Base-by-base conservation (phyloP, 768 basidiomycete genomes). In the Sutorius australiensis region DNA sequence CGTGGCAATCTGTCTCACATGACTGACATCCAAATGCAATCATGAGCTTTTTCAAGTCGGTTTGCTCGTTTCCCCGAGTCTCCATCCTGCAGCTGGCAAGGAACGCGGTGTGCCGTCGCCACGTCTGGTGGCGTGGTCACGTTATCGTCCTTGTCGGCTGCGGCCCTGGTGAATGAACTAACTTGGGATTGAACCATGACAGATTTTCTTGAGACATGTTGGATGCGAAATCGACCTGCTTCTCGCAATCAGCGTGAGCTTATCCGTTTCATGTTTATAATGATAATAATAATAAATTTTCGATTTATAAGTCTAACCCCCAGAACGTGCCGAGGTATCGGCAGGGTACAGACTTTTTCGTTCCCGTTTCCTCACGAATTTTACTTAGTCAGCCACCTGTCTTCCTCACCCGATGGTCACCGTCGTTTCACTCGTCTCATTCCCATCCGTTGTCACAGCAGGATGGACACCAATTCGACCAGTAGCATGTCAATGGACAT, bases 401-500 rank as follows among this genome's bases (percentile, higher is more conserved):
- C 9, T 30, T 39, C n/a, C 16, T 32, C 3, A 19, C 16, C n/a
- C 2, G 24, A 24, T 37, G 12, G 6, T 33, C 28, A 12, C 36
- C 5, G 28, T 27, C 30, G 2, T 30, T 21, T 39, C n/a, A 11
- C 11, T 24, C 34, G 37, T 6, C 42, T 19, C 14, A 13, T 21
- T 24, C 3, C 14, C 33, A 33, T 13, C 19, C 19, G 17, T 19
- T 21, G 21, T 56, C n/a, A 19, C 31, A 8, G 5, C 39, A 10
- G 17, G 50, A 53, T 43, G 53, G 42, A 16, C 54, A 24, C 24
- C 24, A 56, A 44, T 16, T 54, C 62, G 10, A 50, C 53, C 4
- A 13, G 16, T 16, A 58, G 50, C 27, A 57, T 56, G 46, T 60
- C 57, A 34, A 62, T 57, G 24, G 24, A 24, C 24, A 24, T 24